Percentiles rank a stretch among this genome's conserved stretches.
phyloP scores from a whole-genome alignment of 2,329 filamentous ascomycete species.

The Pseudogymnoascus sp. region DNA sequence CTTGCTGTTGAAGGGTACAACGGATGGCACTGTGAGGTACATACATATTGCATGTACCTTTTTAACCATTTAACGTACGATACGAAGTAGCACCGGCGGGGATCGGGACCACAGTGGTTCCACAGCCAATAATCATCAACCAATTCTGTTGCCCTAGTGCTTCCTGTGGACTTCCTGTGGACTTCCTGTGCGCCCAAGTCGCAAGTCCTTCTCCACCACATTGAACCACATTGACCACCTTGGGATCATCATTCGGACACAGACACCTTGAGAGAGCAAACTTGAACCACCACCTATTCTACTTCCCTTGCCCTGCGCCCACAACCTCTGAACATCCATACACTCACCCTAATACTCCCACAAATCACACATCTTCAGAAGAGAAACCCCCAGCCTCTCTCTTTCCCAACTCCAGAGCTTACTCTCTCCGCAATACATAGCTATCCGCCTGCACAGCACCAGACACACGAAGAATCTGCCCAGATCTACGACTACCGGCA shows the following conservation, averaged over 20 bases:
- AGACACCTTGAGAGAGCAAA: conserved; percentile 6
- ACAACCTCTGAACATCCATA: neutral
- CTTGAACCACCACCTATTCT: neutral
- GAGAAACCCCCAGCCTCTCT: neutral
- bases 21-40: neutral
- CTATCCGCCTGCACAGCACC: neutral
- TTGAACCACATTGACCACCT: neutral
- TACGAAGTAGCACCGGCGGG: neutral
- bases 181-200: neutral
- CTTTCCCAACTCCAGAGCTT: neutral
- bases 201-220: neutral
- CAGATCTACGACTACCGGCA: neutral
- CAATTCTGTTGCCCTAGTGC: neutral
- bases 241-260: neutral
- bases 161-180: neutral
- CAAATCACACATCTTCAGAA: neutral
- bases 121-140: neutral
- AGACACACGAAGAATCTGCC: neutral
- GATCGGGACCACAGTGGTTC: neutral
- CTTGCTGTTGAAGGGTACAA: neutral
- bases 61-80: neutral
- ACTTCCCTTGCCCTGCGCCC: neutral
- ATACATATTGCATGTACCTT: neutral
- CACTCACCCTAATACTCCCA: neutral
- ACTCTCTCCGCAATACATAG: neutral